Evolutionary conservation across 768 basidiomycete species (phyloP).

Genomic region (Saitozyma sp.): DNA sequence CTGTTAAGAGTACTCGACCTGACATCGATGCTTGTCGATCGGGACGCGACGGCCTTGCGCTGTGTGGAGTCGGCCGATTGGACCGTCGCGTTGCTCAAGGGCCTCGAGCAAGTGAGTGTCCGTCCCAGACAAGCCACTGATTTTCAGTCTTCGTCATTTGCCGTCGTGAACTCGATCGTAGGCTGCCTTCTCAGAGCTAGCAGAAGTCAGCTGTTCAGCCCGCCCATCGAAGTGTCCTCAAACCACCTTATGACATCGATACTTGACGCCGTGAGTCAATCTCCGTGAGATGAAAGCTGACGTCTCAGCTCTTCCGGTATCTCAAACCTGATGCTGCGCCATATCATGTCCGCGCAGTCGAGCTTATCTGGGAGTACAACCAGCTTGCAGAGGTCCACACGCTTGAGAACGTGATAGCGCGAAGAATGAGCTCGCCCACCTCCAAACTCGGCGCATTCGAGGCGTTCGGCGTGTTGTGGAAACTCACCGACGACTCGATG

Average conservation of each 20-base stretch:
- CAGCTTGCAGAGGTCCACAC: conserved; percentile 33
- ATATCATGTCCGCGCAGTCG: conserved; percentile 80
- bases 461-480: conserved; percentile 90
- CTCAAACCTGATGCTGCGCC: conserved; percentile 65
- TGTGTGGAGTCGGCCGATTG: conserved; percentile 55
- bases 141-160: conserved; percentile 64
- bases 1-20: conserved; percentile 8
- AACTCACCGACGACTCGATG: conserved; percentile 77
- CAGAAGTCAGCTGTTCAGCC: conserved; percentile 34
- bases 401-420: conserved; percentile 58
- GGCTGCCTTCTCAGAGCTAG: conserved; percentile 57
- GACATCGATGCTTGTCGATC: conserved; percentile 16
- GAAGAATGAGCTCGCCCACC: conserved; percentile 64
- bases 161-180: conserved; percentile 65
- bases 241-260: conserved; percentile 52
- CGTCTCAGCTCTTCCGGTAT: conserved; percentile 66
- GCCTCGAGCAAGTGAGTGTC: conserved; percentile 60
- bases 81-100: conserved; percentile 61
- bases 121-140: no score
- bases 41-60: conserved; percentile 13
- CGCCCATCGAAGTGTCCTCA: conserved; percentile 61
- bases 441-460: conserved; percentile 64
- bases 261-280: conserved; percentile 15
- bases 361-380: conserved; percentile 68
- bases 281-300: not conserved